Evolutionary conservation across 176 grass and related monocot genomes (phyloP), one percentile per base, ranked within the genome.

Genomic region (Carex myosuroides): DNA sequence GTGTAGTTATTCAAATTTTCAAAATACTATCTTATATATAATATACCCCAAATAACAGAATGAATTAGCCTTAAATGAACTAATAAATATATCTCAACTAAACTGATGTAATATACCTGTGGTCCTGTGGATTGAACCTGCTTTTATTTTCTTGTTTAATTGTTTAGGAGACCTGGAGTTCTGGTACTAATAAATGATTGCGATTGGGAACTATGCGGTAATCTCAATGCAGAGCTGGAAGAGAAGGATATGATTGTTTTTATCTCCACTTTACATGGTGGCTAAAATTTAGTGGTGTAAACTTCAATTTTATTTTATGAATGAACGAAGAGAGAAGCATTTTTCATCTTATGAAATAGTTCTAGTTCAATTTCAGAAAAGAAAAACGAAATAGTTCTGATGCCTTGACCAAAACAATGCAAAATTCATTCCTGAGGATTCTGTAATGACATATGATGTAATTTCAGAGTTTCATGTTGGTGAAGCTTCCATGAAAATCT

Each of bases 171-270:
- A 60, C 92, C 89, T 53, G 95, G 94, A 33, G 95, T 98, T 92
- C 86, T 95, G 53, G 91, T 91, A 16, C 89, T 97, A 41, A 85
- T 97, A 88, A 97, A 93, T 24, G 94, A 97, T 67, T 98, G 92
- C 0, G 95, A 98, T 46, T 95, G 95, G 95, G 90, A 98, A 75
- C 85, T 94, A 13, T 95, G 92, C 3, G 95, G 87, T 64, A 87
- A 85, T 63, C 85, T 95, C 22, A 91, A 98, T 83, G 80, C 91
- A 26, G 92, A 84, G 82, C 83, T 98, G 75, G 95, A 92, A 88
- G 95, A 98, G 56, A 98, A 95, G 80, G 95, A 98, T 83, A 80
- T 85, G 18, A 89, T 98, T 52, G 92, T 98, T 41, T 98, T 95
- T 79, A 95, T 95, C 67, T 95, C 92, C 65, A 98, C 91, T 63